phyloP scores from a whole-genome alignment of 768 basidiomycete genomes.

The Antrodiella citrinella region DNA sequence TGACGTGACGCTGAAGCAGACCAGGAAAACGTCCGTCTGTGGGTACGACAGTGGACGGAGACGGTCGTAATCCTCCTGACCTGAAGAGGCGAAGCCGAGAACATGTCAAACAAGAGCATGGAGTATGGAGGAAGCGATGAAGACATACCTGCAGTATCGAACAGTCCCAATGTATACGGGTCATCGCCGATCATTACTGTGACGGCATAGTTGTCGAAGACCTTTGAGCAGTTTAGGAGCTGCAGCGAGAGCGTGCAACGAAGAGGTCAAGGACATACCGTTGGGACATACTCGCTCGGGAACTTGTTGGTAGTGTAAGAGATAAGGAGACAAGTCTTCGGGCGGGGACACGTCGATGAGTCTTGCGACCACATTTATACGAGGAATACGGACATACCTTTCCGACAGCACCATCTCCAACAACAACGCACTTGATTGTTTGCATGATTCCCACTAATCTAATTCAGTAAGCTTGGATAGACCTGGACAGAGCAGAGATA shows the following conservation, averaged over 20 bases:
- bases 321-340: conserved; percentile 89
- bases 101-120: conserved; percentile 10
- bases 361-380: background rate
- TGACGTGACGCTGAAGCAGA: conserved; percentile 98
- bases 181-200: conserved; percentile 99
- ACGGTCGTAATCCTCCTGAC: conserved; percentile 99
- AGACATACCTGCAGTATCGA: conserved; percentile 92
- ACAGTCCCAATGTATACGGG: conserved; percentile 95
- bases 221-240: conserved; percentile 35
- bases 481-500: background rate
- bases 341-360: conserved; percentile 2
- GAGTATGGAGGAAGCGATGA: background rate
- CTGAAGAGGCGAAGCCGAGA: conserved; percentile 31
- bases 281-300: conserved; percentile 98
- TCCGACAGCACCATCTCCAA: conserved; percentile 96
- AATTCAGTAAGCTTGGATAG: background rate
- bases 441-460: conserved; percentile 50
- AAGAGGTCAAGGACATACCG: conserved; percentile 47
- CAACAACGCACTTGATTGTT: conserved; percentile 96
- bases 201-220: conserved; percentile 97
- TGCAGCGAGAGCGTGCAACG: conserved; percentile 14
- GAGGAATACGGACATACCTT: conserved; percentile 55
- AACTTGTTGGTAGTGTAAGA: conserved; percentile 98
- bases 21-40: conserved; percentile 98
- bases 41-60: conserved; percentile 99